A percentile compares a stretch with the other conserved stretches of the same genome.
phyloP scores from a whole-genome alignment of 192 early-diverging fungal species.

The Coemansia sp. region DNA sequence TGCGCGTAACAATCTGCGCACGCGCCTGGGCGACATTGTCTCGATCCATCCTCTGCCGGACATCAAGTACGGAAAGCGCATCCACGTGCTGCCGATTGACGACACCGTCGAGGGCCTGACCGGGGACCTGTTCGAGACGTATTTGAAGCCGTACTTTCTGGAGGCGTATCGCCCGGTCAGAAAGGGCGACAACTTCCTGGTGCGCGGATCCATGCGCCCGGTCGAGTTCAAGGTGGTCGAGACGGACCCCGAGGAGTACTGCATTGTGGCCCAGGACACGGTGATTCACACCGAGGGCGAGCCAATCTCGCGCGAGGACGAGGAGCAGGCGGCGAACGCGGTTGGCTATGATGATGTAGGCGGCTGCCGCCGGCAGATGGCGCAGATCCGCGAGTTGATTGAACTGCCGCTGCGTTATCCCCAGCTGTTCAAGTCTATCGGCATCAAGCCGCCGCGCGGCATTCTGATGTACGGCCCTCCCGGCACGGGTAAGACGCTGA shows the following conservation, averaged over 20 bases:
- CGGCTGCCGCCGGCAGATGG: conserved; percentile 97
- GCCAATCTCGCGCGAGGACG: conserved; percentile 98
- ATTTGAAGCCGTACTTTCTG: conserved; percentile 97
- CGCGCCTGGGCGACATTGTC: conserved; percentile 94
- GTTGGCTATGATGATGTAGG: conserved; percentile 99
- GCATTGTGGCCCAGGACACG: conserved; percentile 97
- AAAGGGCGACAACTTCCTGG: conserved; percentile 92
- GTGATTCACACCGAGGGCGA: conserved; percentile 99
- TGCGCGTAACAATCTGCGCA: conserved; percentile 90
- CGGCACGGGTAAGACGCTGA: conserved; percentile 98
- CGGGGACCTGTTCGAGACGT: conserved; percentile 96
- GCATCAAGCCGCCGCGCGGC: conserved; percentile 97
- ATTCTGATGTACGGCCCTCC: conserved; percentile 98
- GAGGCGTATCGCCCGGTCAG: conserved; percentile 96
- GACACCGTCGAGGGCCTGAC: conserved; percentile 97
- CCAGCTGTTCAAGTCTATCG: conserved; percentile 97
- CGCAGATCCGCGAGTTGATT: conserved; percentile 98
- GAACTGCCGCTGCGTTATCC: conserved; percentile 97
- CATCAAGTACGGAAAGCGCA: conserved; percentile 96
- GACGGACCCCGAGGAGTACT: conserved; percentile 90
- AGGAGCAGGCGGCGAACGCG: conserved; percentile 86
- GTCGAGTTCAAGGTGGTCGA: conserved; percentile 99
- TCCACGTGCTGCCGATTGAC: conserved; percentile 95
- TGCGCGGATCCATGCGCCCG: conserved; percentile 92
- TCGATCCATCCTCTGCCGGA: conserved; percentile 85